Evolutionary conservation across 805 yeast genomes (phyloP).

Genomic region (Zygosaccharomyces bisporus): DNA sequence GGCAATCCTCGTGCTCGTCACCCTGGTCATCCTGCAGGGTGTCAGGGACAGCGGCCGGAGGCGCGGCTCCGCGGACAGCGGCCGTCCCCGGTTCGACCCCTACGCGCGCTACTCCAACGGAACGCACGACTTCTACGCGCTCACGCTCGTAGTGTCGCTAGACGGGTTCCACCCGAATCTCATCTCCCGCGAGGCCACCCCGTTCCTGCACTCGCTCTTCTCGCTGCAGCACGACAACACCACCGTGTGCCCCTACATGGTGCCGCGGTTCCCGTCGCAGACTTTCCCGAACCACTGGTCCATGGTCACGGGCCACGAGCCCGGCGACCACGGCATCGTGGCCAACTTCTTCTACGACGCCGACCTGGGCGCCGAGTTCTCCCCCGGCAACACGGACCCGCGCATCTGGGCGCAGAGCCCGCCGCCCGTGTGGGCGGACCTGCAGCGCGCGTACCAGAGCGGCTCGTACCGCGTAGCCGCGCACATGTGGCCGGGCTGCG

Average conservation of each 20-base stretch:
- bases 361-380: conserved; percentile 48
- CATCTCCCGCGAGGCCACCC: conserved; percentile 62
- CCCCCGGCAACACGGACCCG: conserved; percentile 47
- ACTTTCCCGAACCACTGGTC: conserved; percentile 95
- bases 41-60: conserved; percentile 1
- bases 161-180: conserved; percentile 94
- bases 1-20: neutral
- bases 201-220: conserved; percentile 59
- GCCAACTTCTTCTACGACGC: conserved; percentile 50
- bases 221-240: conserved; percentile 34
- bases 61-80: too few species aligned
- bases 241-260: conserved; percentile 64
- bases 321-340: conserved; percentile 81
- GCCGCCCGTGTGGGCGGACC: conserved; percentile 84
- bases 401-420: conserved; percentile 76
- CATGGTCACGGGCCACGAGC: conserved; percentile 78
- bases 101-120: conserved; percentile 44
- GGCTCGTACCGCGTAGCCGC: conserved; percentile 37
- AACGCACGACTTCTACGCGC: conserved; percentile 66
- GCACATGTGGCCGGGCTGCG: conserved; percentile 98
- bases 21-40: conserved; percentile 2
- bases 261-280: conserved; percentile 82
- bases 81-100: conserved; percentile 21
- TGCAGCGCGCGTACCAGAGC: conserved; percentile 52
- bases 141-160: conserved; percentile 74